A percentile compares a stretch with the other conserved stretches of the same genome.
These are phyloP conservation scores for Daedaleopsis sinensis DNA, from an alignment of 768 basidiomycete genomes.

Conservation along the genomic window DNA sequence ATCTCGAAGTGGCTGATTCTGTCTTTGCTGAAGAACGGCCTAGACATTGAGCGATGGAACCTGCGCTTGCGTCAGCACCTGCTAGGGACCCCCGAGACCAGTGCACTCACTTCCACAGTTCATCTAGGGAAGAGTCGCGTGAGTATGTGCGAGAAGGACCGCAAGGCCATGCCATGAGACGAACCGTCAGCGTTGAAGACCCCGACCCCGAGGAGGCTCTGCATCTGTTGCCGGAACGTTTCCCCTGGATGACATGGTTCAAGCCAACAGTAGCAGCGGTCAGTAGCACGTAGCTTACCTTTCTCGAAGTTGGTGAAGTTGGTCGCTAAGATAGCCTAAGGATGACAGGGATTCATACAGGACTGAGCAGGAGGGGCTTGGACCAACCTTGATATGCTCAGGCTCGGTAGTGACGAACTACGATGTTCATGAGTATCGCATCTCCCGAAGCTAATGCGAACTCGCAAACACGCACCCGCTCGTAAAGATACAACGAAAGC, in stretches of 20 bases:
- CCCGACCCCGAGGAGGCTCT: constrained; percentile 34
- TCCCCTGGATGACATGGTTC: no score
- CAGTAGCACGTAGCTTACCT: background rate
- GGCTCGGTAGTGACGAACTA: constrained; percentile 44
- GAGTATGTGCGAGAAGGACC: background rate
- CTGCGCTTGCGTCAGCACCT: constrained; percentile 17
- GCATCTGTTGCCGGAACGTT: constrained; percentile 34
- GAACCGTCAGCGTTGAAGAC: constrained; percentile 45
- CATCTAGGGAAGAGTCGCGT: constrained; percentile 19
- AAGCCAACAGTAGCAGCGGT: no score
- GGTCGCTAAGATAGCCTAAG: constrained; percentile 40
- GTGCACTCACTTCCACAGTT: constrained; percentile 41
- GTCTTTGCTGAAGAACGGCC: constrained; percentile 45
- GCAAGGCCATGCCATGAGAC: background rate
- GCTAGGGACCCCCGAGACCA: no score
- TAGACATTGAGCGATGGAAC: constrained; percentile 46
- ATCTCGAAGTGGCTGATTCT: constrained; percentile 44
- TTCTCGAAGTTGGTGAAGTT: no score
- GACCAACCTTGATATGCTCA: constrained; percentile 41
- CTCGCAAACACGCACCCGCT: constrained; percentile 1
- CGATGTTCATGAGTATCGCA: background rate
- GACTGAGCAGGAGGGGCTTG: background rate
- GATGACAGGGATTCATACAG: background rate
- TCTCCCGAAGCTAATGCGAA: no score
- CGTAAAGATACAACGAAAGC: background rate